phyloP scores from a whole-genome alignment of 306 rosid genomes.

The Parietaria judaica region DNA sequence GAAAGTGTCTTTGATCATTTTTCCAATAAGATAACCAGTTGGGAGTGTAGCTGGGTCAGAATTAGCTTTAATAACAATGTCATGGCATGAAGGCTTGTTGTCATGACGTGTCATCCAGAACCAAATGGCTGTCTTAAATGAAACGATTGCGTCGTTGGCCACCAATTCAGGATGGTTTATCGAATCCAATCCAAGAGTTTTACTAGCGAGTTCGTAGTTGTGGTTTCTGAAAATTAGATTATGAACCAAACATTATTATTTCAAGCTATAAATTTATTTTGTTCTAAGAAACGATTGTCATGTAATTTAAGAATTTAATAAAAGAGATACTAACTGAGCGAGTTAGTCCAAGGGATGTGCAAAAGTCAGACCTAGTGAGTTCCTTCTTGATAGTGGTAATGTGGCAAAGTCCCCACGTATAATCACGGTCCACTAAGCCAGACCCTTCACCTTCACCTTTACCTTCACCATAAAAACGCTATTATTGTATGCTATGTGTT shows the following conservation, averaged over 20 bases:
- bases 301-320: neutral
- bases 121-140: conserved; percentile 67
- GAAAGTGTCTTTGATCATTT: too few species aligned
- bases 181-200: conserved; percentile 40
- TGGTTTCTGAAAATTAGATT: conserved; percentile 26
- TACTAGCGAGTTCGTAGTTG: conserved; percentile 54
- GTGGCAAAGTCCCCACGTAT: conserved; percentile 67
- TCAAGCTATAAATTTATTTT: too few species aligned
- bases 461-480: neutral
- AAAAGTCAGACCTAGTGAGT: neutral
- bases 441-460: conserved; percentile 34
- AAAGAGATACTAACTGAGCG: conserved; percentile 16
- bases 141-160: conserved; percentile 35
- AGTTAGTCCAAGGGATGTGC: conserved; percentile 36
- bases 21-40: too few species aligned
- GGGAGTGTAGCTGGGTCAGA: too few species aligned
- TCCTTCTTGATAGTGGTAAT: conserved; percentile 13
- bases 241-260: too few species aligned
- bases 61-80: conserved; percentile 28
- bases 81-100: conserved; percentile 51
- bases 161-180: conserved; percentile 50
- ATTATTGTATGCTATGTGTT: neutral
- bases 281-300: neutral
- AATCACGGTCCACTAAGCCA: conserved; percentile 36
- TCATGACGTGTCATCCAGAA: conserved; percentile 60